phyloP scores from a whole-genome alignment of 2,329 filamentous ascomycete genomes.

The Colletotrichum agaves region DNA sequence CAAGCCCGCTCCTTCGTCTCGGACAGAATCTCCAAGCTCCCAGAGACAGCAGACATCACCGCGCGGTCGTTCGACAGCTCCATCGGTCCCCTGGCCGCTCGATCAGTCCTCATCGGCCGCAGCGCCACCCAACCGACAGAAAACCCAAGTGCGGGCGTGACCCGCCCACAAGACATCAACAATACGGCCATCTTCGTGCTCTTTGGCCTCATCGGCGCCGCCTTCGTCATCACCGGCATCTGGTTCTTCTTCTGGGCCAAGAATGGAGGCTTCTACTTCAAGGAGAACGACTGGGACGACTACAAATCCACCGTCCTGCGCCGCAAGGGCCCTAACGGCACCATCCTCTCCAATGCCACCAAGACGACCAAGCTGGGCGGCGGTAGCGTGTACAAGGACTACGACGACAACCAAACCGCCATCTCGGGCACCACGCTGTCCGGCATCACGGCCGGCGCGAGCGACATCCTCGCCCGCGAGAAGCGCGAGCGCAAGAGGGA shows the following conservation, averaged over 20 bases:
- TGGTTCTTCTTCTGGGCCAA: conserved; percentile 99
- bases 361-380: conserved; percentile 87
- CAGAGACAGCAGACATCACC: conserved; percentile 33
- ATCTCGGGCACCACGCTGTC: conserved; percentile 61
- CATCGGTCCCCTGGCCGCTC: conserved; percentile 56
- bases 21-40: conserved; percentile 44
- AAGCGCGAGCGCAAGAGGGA: conserved; percentile 65
- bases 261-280: conserved; percentile 93
- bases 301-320: conserved; percentile 96
- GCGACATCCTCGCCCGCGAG: conserved; percentile 66
- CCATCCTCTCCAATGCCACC: conserved; percentile 84
- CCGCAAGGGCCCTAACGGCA: conserved; percentile 89
- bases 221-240: conserved; percentile 78
- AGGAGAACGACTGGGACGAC: conserved; percentile 92
- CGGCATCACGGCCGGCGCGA: conserved; percentile 68
- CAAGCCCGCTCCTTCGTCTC: conserved; percentile 42
- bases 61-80: conserved; percentile 44
- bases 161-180: conserved; percentile 67
- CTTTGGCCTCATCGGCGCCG: conserved; percentile 84
- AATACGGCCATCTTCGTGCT: conserved; percentile 82
- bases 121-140: conserved; percentile 43
- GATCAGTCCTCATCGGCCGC: conserved; percentile 55
- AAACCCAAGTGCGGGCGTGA: conserved; percentile 59
- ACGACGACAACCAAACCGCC: conserved; percentile 62
- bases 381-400: conserved; percentile 83